These are phyloP conservation scores for Candida boleticola DNA, from an alignment of 805 yeast genomes.

Conservation along the genomic window DNA sequence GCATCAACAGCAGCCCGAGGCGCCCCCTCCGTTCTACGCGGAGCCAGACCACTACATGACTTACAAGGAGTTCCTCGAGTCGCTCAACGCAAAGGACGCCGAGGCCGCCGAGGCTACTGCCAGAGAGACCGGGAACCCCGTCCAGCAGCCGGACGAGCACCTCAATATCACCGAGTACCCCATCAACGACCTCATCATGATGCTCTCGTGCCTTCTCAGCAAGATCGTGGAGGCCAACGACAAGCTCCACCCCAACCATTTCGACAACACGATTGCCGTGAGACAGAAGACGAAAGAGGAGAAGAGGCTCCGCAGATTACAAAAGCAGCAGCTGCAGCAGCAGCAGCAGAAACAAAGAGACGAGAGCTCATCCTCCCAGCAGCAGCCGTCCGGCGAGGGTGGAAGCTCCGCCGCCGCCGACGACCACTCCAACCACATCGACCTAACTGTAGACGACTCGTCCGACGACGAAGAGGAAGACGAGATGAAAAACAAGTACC, in stretches of 20 bases:
- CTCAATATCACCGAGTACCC: slow-evolving; percentile 81
- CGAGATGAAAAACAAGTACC: slow-evolving; percentile 48
- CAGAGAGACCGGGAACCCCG: slow-evolving; percentile 9
- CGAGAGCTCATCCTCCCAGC: too few relatives aligned
- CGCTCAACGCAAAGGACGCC: slow-evolving; percentile 18
- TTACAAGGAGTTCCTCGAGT: slow-evolving; percentile 37
- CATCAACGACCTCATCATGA: slow-evolving; percentile 71
- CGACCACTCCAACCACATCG: background rate
- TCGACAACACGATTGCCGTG: slow-evolving; percentile 44
- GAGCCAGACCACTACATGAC: slow-evolving; percentile 45
- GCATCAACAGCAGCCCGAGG: slow-evolving; percentile 6
- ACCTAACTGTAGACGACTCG: slow-evolving; percentile 7
- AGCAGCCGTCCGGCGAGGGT: slow-evolving; percentile 8
- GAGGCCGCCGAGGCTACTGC: slow-evolving; percentile 1
- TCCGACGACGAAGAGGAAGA: slow-evolving; percentile 30
- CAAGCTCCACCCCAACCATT: slow-evolving; percentile 67
- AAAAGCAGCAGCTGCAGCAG: background rate
- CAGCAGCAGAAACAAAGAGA: background rate
- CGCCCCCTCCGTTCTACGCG: slow-evolving; percentile 3
- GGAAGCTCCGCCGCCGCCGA: background rate
- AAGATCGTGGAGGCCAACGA: slow-evolving; percentile 92
- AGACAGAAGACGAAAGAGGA: slow-evolving; percentile 24
- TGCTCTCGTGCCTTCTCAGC: slow-evolving; percentile 83
- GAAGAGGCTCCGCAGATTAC: slow-evolving; percentile 4
- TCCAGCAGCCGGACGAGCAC: slow-evolving; percentile 43